phyloP scores from a whole-genome alignment of 2,329 filamentous ascomycete species.

The Penicillium crustosum region DNA sequence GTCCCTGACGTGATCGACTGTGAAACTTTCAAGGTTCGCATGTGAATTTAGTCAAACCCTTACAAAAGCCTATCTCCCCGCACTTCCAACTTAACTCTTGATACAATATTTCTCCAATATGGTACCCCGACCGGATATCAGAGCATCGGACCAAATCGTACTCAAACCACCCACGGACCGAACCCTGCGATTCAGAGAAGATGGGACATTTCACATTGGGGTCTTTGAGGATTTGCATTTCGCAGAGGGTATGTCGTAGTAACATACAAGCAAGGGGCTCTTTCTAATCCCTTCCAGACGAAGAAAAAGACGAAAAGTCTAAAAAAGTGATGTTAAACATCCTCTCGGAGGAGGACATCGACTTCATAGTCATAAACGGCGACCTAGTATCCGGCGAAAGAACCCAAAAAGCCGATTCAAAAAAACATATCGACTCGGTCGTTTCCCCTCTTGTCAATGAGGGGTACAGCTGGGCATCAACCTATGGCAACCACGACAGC shows the following conservation, averaged over 20 bases:
- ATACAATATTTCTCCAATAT: not conserved
- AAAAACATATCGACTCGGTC: constrained; percentile 59
- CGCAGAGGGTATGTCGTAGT: constrained; percentile 59
- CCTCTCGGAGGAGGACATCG: constrained; percentile 56
- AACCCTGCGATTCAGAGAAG: constrained; percentile 24
- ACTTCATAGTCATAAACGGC: constrained; percentile 68
- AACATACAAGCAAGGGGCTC: not conserved
- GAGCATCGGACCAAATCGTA: not conserved
- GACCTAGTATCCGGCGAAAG: constrained; percentile 71
- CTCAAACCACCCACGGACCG: not conserved
- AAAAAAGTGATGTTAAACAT: constrained; percentile 58
- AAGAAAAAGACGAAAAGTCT: constrained; percentile 56
- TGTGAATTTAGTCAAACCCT: not conserved
- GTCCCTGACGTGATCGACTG: not conserved
- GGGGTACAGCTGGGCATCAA: constrained; percentile 62
- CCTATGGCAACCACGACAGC: constrained; percentile 71
- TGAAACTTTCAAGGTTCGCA: not conserved
- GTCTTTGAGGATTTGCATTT: constrained; percentile 73
- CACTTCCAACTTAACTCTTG: not conserved
- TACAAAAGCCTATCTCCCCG: not conserved
- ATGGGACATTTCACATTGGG: constrained; percentile 49
- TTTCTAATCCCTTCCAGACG: constrained; percentile 31
- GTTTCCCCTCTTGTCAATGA: constrained; percentile 58
- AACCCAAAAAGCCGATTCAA: constrained; percentile 54
- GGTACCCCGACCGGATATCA: not conserved